Percentiles rank a stretch among this genome's conserved stretches.
phyloP scores from a whole-genome alignment of 2,329 filamentous ascomycete species.

The Xylariomycetidae sp. region DNA sequence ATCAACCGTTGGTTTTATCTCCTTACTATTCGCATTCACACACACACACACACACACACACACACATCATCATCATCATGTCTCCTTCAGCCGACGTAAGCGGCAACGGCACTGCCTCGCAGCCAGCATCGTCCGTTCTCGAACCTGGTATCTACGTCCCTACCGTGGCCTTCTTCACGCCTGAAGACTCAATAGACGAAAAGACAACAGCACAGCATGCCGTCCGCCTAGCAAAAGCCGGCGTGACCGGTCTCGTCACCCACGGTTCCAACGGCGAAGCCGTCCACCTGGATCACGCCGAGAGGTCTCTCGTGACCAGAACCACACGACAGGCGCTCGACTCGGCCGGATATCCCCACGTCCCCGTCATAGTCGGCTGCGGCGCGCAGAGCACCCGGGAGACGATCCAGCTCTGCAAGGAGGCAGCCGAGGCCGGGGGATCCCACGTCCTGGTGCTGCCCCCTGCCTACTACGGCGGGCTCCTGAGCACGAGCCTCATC shows the following conservation, averaged over 20 bases:
- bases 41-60: no score
- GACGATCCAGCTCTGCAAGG: slow-evolving; percentile 54
- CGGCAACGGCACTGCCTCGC: neutral
- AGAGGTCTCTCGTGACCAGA: slow-evolving; percentile 57
- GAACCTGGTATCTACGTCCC: slow-evolving; percentile 46
- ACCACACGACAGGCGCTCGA: slow-evolving; percentile 56
- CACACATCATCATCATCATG: no score
- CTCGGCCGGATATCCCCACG: slow-evolving; percentile 49
- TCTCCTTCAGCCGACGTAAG: slow-evolving; percentile 6
- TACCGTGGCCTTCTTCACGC: slow-evolving; percentile 49
- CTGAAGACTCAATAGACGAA: slow-evolving; percentile 45
- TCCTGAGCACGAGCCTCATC: slow-evolving; percentile 56
- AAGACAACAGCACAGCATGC: slow-evolving; percentile 40
- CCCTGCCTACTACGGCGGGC: slow-evolving; percentile 58
- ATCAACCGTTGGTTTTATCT: no score
- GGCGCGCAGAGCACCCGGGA: slow-evolving; percentile 59
- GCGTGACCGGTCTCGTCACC: slow-evolving; percentile 48
- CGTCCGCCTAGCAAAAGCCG: slow-evolving; percentile 20
- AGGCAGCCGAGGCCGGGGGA: slow-evolving; percentile 54
- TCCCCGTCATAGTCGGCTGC: slow-evolving; percentile 61
- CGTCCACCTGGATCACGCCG: slow-evolving; percentile 60
- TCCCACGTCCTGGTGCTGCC: slow-evolving; percentile 59
- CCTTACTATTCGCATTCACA: no score
- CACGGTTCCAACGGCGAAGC: slow-evolving; percentile 73
- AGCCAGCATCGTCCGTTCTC: slow-evolving; percentile 10